phyloP scores from a whole-genome alignment of 768 basidiomycete genomes.

The Hypsizygus marmoreus region DNA sequence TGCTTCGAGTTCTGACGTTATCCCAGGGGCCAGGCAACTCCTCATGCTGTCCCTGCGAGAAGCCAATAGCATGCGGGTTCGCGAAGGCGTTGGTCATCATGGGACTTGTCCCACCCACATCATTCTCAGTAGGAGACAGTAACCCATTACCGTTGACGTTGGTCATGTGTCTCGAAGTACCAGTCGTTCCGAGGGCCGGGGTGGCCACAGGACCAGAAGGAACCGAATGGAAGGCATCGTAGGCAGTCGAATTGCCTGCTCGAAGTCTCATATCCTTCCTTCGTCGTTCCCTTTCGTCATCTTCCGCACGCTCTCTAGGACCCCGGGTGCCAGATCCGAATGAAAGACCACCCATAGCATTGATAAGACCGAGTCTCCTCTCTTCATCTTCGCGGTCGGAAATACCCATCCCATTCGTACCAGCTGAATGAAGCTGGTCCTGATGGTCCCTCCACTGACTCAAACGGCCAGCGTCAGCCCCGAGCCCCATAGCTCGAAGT shows the following conservation, averaged over 20 bases:
- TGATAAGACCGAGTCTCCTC: constrained; percentile 40
- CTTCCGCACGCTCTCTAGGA: constrained; percentile 62
- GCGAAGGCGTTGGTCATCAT: constrained; percentile 19
- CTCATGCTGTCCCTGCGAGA: constrained; percentile 27
- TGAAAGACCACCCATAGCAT: constrained; percentile 40
- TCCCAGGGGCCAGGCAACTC: constrained; percentile 50
- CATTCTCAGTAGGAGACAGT: constrained; percentile 16
- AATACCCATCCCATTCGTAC: constrained; percentile 14
- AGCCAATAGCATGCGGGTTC: constrained; percentile 11
- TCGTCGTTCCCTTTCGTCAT: constrained; percentile 56
- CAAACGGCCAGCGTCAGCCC: constrained; percentile 31
- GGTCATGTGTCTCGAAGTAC: constrained; percentile 39
- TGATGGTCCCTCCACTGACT: constrained; percentile 39
- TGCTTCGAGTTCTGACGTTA: constrained; percentile 22
- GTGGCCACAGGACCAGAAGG: constrained; percentile 32
- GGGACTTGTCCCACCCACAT: constrained; percentile 16
- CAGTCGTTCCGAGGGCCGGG: constrained; percentile 3
- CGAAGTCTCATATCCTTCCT: constrained; percentile 50
- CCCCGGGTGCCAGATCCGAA: constrained; percentile 42
- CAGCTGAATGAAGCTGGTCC: constrained; percentile 12
- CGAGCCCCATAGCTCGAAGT: constrained; percentile 50
- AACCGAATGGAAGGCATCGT: constrained; percentile 79
- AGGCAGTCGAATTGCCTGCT: constrained; percentile 49
- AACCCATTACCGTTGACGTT: constrained; percentile 23
- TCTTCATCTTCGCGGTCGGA: constrained; percentile 47